Evolutionary conservation across 148 eudicot species (phyloP).

Genomic region (Rhododendron williamsianum): DNA sequence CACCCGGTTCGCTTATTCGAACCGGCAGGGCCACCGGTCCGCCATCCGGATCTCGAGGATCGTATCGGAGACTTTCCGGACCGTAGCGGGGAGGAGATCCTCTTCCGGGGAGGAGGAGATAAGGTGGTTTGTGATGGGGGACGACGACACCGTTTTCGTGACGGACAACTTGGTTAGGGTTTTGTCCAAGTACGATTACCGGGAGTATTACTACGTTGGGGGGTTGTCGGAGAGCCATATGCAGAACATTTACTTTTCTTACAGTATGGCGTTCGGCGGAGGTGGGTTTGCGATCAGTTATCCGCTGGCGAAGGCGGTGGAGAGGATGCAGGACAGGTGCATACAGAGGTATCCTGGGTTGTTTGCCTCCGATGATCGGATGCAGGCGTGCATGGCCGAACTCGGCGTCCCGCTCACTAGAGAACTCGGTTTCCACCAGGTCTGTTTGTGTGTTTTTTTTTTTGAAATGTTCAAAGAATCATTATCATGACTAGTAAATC

Average conservation of each 20-base stretch:
- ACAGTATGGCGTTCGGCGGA: constrained; percentile 69
- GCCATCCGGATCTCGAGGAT: constrained; percentile 85
- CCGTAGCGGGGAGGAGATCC: constrained; percentile 52
- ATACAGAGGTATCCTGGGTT: constrained; percentile 59
- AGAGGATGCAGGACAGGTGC: constrained; percentile 55
- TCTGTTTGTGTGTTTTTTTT: background rate
- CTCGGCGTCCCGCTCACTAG: constrained; percentile 69
- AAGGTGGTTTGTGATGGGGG: constrained; percentile 56
- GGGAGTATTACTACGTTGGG: constrained; percentile 48
- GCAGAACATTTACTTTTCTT: constrained; percentile 58
- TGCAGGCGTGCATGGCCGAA: constrained; percentile 75
- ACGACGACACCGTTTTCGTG: constrained; percentile 57
- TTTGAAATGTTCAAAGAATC: too few species aligned
- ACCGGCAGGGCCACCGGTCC: constrained; percentile 73
- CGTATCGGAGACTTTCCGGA: constrained; percentile 58
- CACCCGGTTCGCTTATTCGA: constrained; percentile 44
- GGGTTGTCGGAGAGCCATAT: constrained; percentile 56
- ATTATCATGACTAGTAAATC: too few species aligned
- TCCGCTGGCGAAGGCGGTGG: constrained; percentile 51
- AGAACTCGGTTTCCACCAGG: constrained; percentile 70
- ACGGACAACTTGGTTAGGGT: constrained; percentile 48
- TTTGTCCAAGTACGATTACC: constrained; percentile 43
- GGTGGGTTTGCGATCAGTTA: constrained; percentile 65
- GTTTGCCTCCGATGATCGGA: constrained; percentile 58
- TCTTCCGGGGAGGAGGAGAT: constrained; percentile 29